Evolutionary conservation across 805 yeast genomes (phyloP).

Genomic region (Candida endomychidarum): DNA sequence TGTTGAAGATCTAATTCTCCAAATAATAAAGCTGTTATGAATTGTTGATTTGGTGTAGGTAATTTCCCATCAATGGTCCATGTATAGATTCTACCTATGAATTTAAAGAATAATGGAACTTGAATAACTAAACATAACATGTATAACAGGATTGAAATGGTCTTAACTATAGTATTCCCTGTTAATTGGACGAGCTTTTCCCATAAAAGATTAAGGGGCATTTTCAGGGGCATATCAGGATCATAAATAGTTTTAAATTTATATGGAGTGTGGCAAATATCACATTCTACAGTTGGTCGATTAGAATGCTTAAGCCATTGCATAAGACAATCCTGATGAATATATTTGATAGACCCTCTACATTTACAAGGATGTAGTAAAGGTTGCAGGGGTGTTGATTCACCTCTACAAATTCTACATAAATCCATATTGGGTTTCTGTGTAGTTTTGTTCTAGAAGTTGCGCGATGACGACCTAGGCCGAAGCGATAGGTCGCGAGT

Average conservation of each 20-base stretch:
- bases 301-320: slow-evolving; percentile 81
- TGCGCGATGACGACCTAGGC: not conserved
- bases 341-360: slow-evolving; percentile 87
- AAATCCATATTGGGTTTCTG: slow-evolving; percentile 19
- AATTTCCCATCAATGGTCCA: slow-evolving; percentile 56
- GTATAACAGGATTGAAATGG: slow-evolving; percentile 31
- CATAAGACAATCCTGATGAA: slow-evolving; percentile 87
- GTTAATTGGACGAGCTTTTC: slow-evolving; percentile 30
- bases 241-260: slow-evolving; percentile 65
- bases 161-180: slow-evolving; percentile 16
- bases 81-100: slow-evolving; percentile 53
- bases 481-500: too few relatives aligned
- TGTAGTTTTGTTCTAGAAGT: not conserved
- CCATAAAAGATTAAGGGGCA: slow-evolving; percentile 56
- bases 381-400: slow-evolving; percentile 75
- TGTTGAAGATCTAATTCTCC: slow-evolving; percentile 28
- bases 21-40: slow-evolving; percentile 36
- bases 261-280: slow-evolving; percentile 80
- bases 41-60: slow-evolving; percentile 32
- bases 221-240: slow-evolving; percentile 59
- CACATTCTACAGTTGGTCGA: slow-evolving; percentile 66
- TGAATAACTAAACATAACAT: slow-evolving; percentile 47
- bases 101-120: slow-evolving; percentile 58
- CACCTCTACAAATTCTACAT: slow-evolving; percentile 94
- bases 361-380: slow-evolving; percentile 91